phyloP scores from a whole-genome alignment of 768 basidiomycete genomes.

The Obba rivulosa region DNA sequence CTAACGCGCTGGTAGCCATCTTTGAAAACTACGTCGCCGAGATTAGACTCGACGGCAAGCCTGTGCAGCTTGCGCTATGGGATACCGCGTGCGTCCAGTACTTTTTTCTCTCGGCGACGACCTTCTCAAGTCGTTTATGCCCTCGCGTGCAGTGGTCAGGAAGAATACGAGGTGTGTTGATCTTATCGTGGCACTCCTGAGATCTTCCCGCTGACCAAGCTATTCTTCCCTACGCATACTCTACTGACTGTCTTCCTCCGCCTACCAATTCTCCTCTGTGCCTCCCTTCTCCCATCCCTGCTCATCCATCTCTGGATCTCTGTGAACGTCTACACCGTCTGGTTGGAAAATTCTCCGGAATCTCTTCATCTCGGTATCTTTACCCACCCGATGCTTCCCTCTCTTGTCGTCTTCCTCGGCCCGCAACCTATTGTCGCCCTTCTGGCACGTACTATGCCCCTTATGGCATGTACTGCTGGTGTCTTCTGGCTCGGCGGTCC shows the following conservation, averaged over 20 bases:
- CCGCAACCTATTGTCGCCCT: no score
- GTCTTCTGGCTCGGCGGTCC: no score
- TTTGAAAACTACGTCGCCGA: constrained; percentile 99
- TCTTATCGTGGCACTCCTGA: no score
- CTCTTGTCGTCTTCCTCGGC: no score
- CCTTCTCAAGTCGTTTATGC: background rate
- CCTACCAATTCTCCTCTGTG: background rate
- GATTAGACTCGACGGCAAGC: constrained; percentile 95
- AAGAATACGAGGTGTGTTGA: constrained; percentile 86
- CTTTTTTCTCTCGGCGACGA: background rate
- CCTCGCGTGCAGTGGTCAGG: constrained; percentile 69
- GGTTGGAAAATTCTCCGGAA: no score
- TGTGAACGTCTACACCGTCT: no score
- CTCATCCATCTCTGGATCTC: constrained; percentile 1
- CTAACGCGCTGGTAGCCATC: constrained; percentile 52
- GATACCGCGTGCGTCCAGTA: constrained; percentile 79
- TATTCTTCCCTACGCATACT: background rate
- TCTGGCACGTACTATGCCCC: no score
- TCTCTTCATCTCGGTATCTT: no score
- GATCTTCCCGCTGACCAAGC: background rate
- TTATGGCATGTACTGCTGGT: no score
- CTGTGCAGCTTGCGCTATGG: constrained; percentile 95
- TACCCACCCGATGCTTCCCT: no score
- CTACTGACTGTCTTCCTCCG: background rate
- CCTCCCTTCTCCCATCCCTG: background rate